These are phyloP conservation scores for Candida ovalis DNA, from an alignment of 805 yeast species.

Conservation along the genomic window DNA sequence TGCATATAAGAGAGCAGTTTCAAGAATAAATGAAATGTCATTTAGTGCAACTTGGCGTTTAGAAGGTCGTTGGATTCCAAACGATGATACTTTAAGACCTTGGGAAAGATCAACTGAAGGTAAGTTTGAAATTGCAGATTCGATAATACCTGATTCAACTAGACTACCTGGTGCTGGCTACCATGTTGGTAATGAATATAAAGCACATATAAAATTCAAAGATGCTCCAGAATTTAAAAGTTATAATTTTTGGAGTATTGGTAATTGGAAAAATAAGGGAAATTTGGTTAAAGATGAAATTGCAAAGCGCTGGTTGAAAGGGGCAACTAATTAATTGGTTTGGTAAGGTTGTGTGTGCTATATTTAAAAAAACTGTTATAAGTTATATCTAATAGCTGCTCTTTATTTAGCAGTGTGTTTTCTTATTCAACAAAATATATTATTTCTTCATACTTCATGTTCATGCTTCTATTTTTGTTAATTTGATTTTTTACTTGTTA, in stretches of 20 bases:
- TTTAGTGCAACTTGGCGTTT: slow-evolving; percentile 42
- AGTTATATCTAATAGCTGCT: no score
- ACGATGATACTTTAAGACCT: slow-evolving; percentile 48
- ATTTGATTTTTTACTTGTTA: not conserved
- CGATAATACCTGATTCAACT: not conserved
- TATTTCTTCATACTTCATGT: no score
- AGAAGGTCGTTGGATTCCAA: slow-evolving; percentile 51
- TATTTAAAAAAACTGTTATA: no score
- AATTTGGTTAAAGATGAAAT: slow-evolving; percentile 47
- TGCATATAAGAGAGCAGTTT: slow-evolving; percentile 68
- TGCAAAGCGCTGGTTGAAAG: slow-evolving; percentile 54
- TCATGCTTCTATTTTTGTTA: not conserved
- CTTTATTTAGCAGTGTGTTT: no score
- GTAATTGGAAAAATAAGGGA: slow-evolving; percentile 52
- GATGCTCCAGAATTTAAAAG: slow-evolving; percentile 39
- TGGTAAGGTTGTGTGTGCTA: not conserved
- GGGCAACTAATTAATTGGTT: slow-evolving; percentile 16
- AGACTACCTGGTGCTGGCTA: not conserved
- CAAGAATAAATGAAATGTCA: slow-evolving; percentile 47
- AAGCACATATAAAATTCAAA: slow-evolving; percentile 4
- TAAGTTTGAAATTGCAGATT: slow-evolving; percentile 4
- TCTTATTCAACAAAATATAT: no score
- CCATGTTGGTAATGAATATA: slow-evolving; percentile 4
- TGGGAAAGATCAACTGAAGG: slow-evolving; percentile 41
- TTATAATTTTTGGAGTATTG: slow-evolving; percentile 68